These are phyloP conservation scores for Pugionium dolabratum DNA, from an alignment of 345 rosid genomes.

Conservation along the genomic window DNA sequence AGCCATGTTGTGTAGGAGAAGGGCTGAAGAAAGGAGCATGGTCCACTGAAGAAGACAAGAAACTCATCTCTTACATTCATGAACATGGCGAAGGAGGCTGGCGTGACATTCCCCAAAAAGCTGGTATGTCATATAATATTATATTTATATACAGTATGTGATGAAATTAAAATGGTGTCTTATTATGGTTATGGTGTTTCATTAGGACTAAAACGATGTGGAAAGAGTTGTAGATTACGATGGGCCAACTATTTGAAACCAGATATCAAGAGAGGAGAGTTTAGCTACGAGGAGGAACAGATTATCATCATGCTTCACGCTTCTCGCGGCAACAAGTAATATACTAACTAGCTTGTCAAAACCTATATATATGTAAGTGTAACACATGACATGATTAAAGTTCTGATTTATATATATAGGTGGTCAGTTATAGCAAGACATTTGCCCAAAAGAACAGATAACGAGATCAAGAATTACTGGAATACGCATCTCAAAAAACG, in stretches of 20 bases:
- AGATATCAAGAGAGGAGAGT: constrained; percentile 38
- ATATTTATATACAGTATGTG: no score
- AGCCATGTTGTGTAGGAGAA: constrained; percentile 44
- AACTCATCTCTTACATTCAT: constrained; percentile 40
- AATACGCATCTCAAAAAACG: constrained; percentile 61
- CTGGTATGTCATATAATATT: constrained; percentile 21
- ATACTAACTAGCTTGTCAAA: background rate
- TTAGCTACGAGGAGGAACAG: constrained; percentile 38
- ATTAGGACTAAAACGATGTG: constrained; percentile 40
- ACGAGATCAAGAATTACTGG: constrained; percentile 59
- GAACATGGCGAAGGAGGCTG: constrained; percentile 43
- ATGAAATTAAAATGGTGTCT: no score
- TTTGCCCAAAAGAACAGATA: constrained; percentile 55
- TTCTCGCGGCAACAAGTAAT: constrained; percentile 40
- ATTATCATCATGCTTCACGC: constrained; percentile 41
- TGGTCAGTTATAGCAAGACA: constrained; percentile 61
- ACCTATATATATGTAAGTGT: background rate
- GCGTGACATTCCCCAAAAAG: constrained; percentile 43
- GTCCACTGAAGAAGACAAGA: constrained; percentile 42
- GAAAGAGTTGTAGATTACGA: constrained; percentile 45
- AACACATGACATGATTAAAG: background rate
- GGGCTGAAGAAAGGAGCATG: constrained; percentile 46
- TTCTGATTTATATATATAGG: constrained; percentile 34
- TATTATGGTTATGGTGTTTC: background rate
- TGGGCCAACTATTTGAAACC: constrained; percentile 41